A percentile compares a stretch with the other conserved stretches of the same genome.
phyloP scores from a whole-genome alignment of 1,284 basidiomycete genomes.

The Volvariella volvacea region DNA sequence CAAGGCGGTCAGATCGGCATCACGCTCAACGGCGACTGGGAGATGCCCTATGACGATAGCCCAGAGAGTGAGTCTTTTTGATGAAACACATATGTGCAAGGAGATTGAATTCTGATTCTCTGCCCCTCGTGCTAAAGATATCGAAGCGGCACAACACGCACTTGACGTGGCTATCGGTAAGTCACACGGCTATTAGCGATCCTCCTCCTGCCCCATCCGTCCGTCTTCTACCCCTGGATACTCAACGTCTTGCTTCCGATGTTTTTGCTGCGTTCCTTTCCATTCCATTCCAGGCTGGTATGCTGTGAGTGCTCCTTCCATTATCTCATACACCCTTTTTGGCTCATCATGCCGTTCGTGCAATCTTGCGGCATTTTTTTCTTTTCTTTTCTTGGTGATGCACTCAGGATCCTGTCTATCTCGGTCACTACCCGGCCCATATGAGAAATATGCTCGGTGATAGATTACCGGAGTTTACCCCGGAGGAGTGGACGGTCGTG shows the following conservation, averaged over 20 bases:
- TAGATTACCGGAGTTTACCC: conserved; percentile 61
- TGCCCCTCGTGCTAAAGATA: conserved; percentile 30
- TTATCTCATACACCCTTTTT: background rate
- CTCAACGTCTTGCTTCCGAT: conserved; percentile 16
- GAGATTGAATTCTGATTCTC: background rate
- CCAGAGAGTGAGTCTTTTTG: conserved; percentile 49
- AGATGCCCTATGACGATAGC: conserved; percentile 63
- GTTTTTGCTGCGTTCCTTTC: conserved; percentile 15
- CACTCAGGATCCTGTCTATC: conserved; percentile 60
- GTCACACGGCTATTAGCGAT: conserved; percentile 12
- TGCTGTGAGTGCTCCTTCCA: conserved; percentile 34
- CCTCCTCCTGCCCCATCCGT: background rate
- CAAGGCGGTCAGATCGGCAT: conserved; percentile 70
- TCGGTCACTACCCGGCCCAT: conserved; percentile 67
- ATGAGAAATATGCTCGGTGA: conserved; percentile 62
- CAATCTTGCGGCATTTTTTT: too few relatives aligned
- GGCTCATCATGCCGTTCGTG: too few relatives aligned
- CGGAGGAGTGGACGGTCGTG: conserved; percentile 57
- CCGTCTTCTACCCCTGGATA: conserved; percentile 11
- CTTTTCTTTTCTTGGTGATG: conserved; percentile 7
- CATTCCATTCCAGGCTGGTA: conserved; percentile 43
- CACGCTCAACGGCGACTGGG: conserved; percentile 77
- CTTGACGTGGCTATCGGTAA: conserved; percentile 66
- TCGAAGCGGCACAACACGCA: conserved; percentile 66
- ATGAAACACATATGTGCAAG: background rate